Percentiles rank a stretch among this genome's conserved stretches.
These are phyloP conservation scores for Pseudozyma sp. DNA, from an alignment of 1,284 basidiomycete species.

Conservation along the genomic window DNA sequence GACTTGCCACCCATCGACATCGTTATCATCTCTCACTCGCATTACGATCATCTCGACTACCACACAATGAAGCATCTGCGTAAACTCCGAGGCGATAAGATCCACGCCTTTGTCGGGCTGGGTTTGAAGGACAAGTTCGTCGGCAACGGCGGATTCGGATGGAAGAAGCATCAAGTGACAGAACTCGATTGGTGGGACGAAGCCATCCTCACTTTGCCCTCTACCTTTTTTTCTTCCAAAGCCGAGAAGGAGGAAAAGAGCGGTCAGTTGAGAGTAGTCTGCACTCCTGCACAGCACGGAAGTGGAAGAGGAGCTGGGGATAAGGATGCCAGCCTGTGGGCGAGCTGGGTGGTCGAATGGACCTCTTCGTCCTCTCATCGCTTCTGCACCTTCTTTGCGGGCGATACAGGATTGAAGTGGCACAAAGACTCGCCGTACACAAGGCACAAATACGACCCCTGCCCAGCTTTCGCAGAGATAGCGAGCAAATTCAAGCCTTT, in stretches of 20 bases:
- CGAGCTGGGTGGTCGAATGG: slow-evolving; percentile 60
- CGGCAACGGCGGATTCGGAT: slow-evolving; percentile 31
- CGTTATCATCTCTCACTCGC: slow-evolving; percentile 65
- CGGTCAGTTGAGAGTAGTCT: slow-evolving; percentile 35
- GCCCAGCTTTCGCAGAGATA: slow-evolving; percentile 64
- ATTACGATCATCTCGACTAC: slow-evolving; percentile 67
- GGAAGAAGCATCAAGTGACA: slow-evolving; percentile 45
- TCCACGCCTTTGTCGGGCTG: slow-evolving; percentile 62
- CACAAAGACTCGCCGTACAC: slow-evolving; percentile 41
- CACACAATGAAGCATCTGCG: slow-evolving; percentile 54
- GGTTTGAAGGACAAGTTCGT: slow-evolving; percentile 59
- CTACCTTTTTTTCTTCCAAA: not conserved
- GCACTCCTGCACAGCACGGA: slow-evolving; percentile 66
- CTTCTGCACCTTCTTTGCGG: slow-evolving; percentile 63
- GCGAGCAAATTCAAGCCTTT: slow-evolving; percentile 33
- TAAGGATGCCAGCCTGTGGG: slow-evolving; percentile 56
- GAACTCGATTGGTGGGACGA: slow-evolving; percentile 68
- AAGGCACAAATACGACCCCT: slow-evolving; percentile 48
- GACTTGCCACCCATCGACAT: slow-evolving; percentile 61
- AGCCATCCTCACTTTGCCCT: slow-evolving; percentile 14
- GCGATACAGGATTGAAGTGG: slow-evolving; percentile 64
- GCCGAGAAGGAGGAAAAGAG: not conserved
- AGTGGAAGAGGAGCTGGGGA: slow-evolving; percentile 60
- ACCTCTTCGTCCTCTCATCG: not conserved
- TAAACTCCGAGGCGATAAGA: slow-evolving; percentile 15